A percentile compares a stretch with the other conserved stretches of the same genome.
Conservation (phyloP, 768 basidiomycete species). For the Naganishia vishniacii region DNA sequence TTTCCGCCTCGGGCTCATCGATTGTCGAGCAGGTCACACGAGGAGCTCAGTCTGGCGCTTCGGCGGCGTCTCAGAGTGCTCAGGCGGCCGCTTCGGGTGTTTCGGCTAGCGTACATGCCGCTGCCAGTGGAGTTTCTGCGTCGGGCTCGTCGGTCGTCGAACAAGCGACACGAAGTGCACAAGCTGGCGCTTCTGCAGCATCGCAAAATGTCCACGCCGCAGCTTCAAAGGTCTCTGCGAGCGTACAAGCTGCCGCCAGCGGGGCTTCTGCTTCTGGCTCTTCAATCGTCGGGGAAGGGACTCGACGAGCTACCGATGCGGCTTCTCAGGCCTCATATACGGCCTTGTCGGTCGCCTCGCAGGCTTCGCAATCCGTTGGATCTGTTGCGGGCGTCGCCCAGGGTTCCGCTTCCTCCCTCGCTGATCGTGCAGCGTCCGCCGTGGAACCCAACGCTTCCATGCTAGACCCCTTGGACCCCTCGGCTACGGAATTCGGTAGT, state of each 20-base stretch:
- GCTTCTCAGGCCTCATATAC: background rate
- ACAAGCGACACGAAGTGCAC: background rate
- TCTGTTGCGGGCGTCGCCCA: background rate
- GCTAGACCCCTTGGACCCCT: slow-evolving; percentile 1
- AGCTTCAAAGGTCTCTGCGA: background rate
- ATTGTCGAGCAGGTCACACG: background rate
- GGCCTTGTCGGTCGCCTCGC: background rate
- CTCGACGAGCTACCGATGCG: background rate
- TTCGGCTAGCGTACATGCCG: too few relatives aligned
- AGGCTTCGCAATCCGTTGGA: slow-evolving; percentile 5
- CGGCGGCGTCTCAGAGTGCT: too few relatives aligned
- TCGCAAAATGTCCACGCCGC: background rate
- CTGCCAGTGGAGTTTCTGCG: background rate
- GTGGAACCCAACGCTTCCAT: slow-evolving; percentile 1
- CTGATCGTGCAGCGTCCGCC: background rate
- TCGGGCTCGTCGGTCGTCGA: background rate
- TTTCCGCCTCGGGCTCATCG: slow-evolving; percentile 1
- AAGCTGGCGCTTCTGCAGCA: background rate
- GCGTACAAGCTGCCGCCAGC: background rate
- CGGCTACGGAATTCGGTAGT: background rate
- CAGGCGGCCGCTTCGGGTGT: too few relatives aligned
- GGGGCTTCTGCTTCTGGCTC: background rate
- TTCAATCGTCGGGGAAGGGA: background rate
- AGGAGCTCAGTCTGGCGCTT: too few relatives aligned
- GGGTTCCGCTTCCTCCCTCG: background rate